phyloP scores from a whole-genome alignment of 2,329 filamentous ascomycete species.

The Penicillium sp. region DNA sequence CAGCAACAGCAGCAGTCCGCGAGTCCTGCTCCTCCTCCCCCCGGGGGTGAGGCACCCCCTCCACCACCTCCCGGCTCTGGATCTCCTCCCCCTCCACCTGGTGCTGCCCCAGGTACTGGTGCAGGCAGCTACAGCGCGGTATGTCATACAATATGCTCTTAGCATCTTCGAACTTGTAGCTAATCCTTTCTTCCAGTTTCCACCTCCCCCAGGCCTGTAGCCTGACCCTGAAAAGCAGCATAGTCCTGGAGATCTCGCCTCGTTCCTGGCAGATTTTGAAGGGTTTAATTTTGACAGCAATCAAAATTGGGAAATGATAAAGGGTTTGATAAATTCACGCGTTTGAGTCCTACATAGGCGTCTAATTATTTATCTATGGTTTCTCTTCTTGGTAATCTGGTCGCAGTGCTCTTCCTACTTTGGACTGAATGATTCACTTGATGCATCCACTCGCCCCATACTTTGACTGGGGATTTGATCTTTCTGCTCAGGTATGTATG shows the following conservation, averaged over 20 bases:
- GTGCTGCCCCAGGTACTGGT: slow-evolving; percentile 34
- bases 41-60: slow-evolving; percentile 49
- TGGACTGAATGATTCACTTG: neutral
- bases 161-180: neutral
- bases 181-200: neutral
- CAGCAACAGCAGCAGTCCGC: slow-evolving; percentile 42
- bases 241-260: neutral
- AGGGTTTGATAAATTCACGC: neutral
- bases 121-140: slow-evolving; percentile 58
- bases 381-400: neutral
- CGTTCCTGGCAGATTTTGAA: neutral
- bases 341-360: neutral
- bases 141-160: slow-evolving; percentile 31
- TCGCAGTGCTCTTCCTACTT: neutral
- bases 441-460: neutral
- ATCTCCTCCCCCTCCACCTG: slow-evolving; percentile 55
- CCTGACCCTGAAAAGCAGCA: neutral
- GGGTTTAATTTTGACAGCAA: neutral
- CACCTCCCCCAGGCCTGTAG: neutral
- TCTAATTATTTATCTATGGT: neutral
- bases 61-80: slow-evolving; percentile 60
- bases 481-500: neutral
- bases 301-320: neutral
- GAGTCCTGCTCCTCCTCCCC: slow-evolving; percentile 50
- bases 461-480: neutral